phyloP scores from a whole-genome alignment of 768 basidiomycete species.

The Pulveroboletus sp. region DNA sequence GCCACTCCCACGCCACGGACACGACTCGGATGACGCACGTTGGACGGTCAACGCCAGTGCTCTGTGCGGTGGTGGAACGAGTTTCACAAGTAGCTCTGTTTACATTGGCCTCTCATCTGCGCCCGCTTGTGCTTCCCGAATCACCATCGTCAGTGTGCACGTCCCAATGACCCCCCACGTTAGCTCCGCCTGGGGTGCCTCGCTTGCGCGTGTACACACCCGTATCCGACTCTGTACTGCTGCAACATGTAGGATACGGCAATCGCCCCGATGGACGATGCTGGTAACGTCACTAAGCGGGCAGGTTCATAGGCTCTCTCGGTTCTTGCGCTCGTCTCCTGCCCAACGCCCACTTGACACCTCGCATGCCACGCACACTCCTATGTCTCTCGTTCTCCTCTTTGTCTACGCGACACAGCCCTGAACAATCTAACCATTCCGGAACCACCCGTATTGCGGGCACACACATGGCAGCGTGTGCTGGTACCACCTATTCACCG shows the following conservation, averaged over 20 bases:
- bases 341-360: not conserved
- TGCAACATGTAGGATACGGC: not conserved
- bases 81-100: slow-evolving; percentile 1
- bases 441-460: not conserved
- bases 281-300: not conserved
- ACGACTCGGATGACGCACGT: too few relatives aligned
- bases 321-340: slow-evolving; percentile 9
- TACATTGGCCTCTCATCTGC: not conserved
- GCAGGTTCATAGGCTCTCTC: not conserved
- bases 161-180: not conserved
- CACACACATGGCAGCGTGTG: not conserved
- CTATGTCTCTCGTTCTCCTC: not conserved
- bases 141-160: not conserved
- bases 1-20: slow-evolving; percentile 25
- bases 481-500: slow-evolving; percentile 4
- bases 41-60: not conserved
- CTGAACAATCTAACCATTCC: slow-evolving; percentile 4
- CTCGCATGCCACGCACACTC: not conserved
- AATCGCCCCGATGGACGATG: not conserved
- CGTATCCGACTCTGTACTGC: slow-evolving; percentile 4
- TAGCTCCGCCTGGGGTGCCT: slow-evolving; percentile 2
- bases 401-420: slow-evolving; percentile 8
- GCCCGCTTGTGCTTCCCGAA: not conserved
- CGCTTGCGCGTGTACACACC: not conserved
- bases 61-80: not conserved